These are phyloP conservation scores for Ceratobasidium sp. DNA, from an alignment of 1,284 basidiomycete genomes.

Conservation along the genomic window DNA sequence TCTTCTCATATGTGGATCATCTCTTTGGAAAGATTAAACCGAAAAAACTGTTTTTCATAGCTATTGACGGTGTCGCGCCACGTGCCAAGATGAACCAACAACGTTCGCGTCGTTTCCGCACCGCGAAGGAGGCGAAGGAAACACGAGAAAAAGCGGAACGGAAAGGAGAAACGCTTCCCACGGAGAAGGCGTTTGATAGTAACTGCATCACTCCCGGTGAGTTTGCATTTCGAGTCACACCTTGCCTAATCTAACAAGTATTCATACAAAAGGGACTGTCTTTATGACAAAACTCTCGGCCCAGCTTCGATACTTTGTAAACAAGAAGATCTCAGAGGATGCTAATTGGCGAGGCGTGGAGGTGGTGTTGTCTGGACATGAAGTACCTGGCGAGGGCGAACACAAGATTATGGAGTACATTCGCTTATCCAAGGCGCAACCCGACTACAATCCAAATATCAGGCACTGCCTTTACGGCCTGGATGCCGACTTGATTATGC, in stretches of 20 bases:
- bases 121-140: constrained; percentile 93
- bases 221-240: constrained; percentile 52
- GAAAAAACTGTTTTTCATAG: constrained; percentile 97
- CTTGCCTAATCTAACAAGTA: no score
- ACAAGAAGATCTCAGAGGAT: constrained; percentile 97
- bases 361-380: constrained; percentile 97
- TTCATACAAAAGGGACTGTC: constrained; percentile 75
- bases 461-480: constrained; percentile 98
- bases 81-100: constrained; percentile 99
- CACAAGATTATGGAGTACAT: constrained; percentile 99
- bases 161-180: constrained; percentile 92
- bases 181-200: constrained; percentile 96
- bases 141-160: constrained; percentile 85
- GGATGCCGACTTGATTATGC: constrained; percentile 99
- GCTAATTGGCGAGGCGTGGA: constrained; percentile 93
- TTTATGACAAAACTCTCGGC: constrained; percentile 95
- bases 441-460: constrained; percentile 92
- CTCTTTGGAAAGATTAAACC: constrained; percentile 98
- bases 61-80: constrained; percentile 97
- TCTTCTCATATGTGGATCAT: constrained; percentile 97
- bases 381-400: constrained; percentile 98
- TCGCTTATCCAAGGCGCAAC: constrained; percentile 92
- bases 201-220: constrained; percentile 98
- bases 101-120: constrained; percentile 92
- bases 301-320: constrained; percentile 95